Evolutionary conservation across 169 alveolate genomes (phyloP), one percentile per base, ranked within the genome.

Genomic region (Eimeria maxima): DNA sequence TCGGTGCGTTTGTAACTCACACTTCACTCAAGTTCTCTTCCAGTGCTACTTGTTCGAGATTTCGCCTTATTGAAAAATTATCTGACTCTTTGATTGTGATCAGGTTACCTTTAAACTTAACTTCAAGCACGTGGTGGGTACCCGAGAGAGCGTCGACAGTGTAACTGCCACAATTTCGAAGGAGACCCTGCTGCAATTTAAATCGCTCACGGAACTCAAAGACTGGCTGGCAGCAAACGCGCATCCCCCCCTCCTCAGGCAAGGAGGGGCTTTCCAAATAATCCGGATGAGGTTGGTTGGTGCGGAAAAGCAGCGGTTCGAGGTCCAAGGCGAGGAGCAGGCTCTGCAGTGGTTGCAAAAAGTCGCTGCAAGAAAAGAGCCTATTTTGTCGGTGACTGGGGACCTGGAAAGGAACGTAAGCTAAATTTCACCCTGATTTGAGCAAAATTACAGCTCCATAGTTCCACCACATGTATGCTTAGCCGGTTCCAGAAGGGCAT

Each of bases 91-190:
- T 65, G 65, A 3, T 29, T 65, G 44, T 63, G 47, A 60, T 11
- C 83, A 87, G 94, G 20, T 87, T 10, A 22, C 78, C 13, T 65
- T 87, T 3, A 63, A 0, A 24, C 22, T 63, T 14, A 44, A 11
- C 67, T 87, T 87, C 65, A 87, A 65, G 47, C 94, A 87, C 65
- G 94, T 87, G 45, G 94, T 87, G 94, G 94, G 94, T 47, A 87
- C 63, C 24, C 42, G 83, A 22, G 50, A 65, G 42, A 65, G 55
- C 83, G 71, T 33, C 74, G 94, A 87, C 55, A 65, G 16, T 13
- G 83, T 87, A n/a, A 65, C 94, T 27, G 94, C 94, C 44, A 87
- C 67, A 29, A 87, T 87, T 44, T 50, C 94, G 18, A 87, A 87
- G 67, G 67, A 60, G 2, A 38, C 16, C 65, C n/a, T 87, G 42